Evolutionary conservation across 2,329 filamentous ascomycete species (phyloP).

Genomic region (Neonectria neomacrospora): DNA sequence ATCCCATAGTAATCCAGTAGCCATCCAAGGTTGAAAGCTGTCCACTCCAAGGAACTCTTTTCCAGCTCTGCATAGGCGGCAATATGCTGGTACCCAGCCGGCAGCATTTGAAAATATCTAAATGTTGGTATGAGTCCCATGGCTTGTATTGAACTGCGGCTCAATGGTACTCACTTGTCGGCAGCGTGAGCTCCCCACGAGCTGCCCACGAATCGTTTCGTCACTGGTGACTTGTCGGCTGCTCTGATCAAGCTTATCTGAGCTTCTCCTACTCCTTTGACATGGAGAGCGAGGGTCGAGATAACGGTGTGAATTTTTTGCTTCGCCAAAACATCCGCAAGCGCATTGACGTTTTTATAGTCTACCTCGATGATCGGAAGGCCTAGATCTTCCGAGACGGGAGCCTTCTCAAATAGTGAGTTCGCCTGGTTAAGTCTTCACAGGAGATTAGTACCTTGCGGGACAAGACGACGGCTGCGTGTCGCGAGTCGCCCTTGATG

Average conservation of each 20-base stretch:
- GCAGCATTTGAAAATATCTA: neutral
- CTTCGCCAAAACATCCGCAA: neutral
- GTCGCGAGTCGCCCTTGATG: neutral
- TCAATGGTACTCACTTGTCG: neutral
- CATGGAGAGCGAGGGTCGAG: neutral
- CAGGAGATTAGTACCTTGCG: slow-evolving; percentile 1
- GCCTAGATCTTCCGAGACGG: neutral
- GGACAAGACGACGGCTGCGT: neutral
- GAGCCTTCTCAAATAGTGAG: neutral
- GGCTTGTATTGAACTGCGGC: neutral
- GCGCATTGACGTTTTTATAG: neutral
- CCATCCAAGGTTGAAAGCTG: slow-evolving; percentile 5
- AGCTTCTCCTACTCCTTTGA: neutral
- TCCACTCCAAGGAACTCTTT: slow-evolving; percentile 4
- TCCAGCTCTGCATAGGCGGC: neutral
- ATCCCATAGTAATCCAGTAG: slow-evolving; percentile 13
- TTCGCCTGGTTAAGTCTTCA: too few species aligned
- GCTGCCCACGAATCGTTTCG: slow-evolving; percentile 7
- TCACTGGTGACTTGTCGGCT: neutral
- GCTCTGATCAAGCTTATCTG: slow-evolving; percentile 2
- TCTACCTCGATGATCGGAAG: neutral
- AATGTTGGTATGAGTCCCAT: neutral
- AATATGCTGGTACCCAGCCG: neutral
- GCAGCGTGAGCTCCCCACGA: slow-evolving; percentile 1
- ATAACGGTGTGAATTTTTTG: neutral